Base-by-base conservation (phyloP, 257 asterid species). In the Lavandula angustifolia region DNA sequence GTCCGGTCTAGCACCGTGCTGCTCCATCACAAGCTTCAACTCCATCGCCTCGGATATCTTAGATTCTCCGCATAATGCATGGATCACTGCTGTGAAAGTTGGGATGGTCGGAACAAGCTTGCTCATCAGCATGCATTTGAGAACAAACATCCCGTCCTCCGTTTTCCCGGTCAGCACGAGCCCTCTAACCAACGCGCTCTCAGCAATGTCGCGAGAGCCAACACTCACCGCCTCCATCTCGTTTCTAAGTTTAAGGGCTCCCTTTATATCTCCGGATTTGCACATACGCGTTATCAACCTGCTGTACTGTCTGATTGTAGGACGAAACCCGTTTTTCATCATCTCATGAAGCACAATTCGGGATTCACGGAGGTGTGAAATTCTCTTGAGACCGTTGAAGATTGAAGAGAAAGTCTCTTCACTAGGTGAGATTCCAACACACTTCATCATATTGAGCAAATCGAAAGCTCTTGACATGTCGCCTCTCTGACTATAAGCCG, bases 171-270 rank as follows among this genome's bases (percentile, higher is more conserved):
- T 59, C 75, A 34, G 75, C 79, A 82, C 91, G 5, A 92, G 85
- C 69, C 96, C 99, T 69, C 99, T 81, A 62, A 92, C 73, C 67
- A 89, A 67, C 4, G 95, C 96, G 68, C 97, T 71, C 68, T 85
- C 91, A 29, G 87, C 85, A 66, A 81, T 74, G 37, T 16, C 69
- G 54, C 67, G 67, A 13, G 88, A 75, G 55, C 75, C 14, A 54
- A 85, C 53, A n/a, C 87, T 80, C 60, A 79, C 76, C 18, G 62
- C 66, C 74, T 73, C 85, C 77, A 92, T 75, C 73, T 82, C 87
- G 37, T 82, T 91, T 73, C 64, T 87, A 40, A 92, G 53, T 51
- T 64, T 72, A 48, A 85, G 75, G 8, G 96, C 95, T 46, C 87
- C 84, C 18, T 60, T 69, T 44, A 89, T 68, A 66, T 85, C 81